Conservation (phyloP, 768 basidiomycete genomes). For the Termitomyces bulborhizus region DNA sequence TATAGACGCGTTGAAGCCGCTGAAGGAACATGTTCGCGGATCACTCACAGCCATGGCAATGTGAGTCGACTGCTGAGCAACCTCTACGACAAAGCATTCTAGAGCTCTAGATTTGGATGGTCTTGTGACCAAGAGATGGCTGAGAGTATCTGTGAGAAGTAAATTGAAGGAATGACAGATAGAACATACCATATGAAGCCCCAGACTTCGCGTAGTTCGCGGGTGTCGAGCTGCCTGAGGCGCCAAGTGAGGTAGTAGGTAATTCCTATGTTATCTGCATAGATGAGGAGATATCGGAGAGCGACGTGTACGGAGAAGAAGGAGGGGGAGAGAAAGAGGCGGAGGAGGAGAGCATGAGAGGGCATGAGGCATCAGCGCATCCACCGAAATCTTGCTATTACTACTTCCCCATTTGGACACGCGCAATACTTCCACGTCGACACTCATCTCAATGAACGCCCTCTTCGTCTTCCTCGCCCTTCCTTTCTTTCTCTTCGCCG, state of each 20-base stretch:
- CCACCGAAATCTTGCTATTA: conserved; percentile 6
- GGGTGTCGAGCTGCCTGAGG: conserved; percentile 57
- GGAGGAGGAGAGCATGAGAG: conserved; percentile 83
- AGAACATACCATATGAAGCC: conserved; percentile 72
- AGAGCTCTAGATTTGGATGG: conserved; percentile 89
- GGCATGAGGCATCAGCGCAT: conserved; percentile 27
- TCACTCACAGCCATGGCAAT: conserved; percentile 87
- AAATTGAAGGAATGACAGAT: conserved; percentile 8
- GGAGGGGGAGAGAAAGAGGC: conserved; percentile 85
- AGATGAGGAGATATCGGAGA: conserved; percentile 76
- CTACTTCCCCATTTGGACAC: conserved; percentile 15
- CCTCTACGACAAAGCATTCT: conserved; percentile 89
- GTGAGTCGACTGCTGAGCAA: conserved; percentile 87
- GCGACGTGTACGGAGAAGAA: conserved; percentile 96
- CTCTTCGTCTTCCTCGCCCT: conserved; percentile 24
- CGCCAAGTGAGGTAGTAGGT: conserved; percentile 84
- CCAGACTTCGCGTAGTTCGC: conserved; percentile 81
- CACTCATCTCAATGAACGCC: conserved; percentile 19
- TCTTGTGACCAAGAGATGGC: conserved; percentile 90
- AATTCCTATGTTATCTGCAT: conserved; percentile 86
- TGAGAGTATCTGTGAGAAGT: conserved; percentile 25
- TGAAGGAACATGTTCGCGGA: not conserved
- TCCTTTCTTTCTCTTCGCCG: conserved; percentile 25
- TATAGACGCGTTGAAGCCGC: conserved; percentile 11
- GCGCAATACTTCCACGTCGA: conserved; percentile 21